A percentile compares a stretch with the other conserved stretches of the same genome.
Conservation (phyloP, 129 eudicot genomes). For the Ambrosia trifida region DNA sequence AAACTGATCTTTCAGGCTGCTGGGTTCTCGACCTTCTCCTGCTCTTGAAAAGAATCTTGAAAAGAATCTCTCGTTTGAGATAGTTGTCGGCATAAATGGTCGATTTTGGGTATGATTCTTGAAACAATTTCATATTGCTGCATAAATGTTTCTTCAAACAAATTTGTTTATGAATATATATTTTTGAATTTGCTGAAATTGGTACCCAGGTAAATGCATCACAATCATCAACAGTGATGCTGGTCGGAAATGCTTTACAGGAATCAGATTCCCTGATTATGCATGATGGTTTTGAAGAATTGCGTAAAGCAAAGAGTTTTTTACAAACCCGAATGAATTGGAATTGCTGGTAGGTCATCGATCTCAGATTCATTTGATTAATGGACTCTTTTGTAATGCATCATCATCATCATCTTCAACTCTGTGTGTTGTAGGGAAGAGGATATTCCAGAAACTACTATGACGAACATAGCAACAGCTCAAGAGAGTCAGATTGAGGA, state of each 20-base stretch:
- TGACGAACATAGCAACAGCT: too few species aligned
- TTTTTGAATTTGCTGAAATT: slow-evolving; percentile 11
- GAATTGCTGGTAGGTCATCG: too few species aligned
- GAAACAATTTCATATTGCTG: background rate
- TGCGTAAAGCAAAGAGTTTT: too few species aligned
- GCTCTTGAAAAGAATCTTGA: slow-evolving; percentile 88
- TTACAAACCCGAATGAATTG: too few species aligned
- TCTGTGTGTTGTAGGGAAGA: too few species aligned
- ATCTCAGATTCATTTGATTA: too few species aligned
- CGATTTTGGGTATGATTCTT: slow-evolving; percentile 74
- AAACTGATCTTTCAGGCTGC: slow-evolving; percentile 49
- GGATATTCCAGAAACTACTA: too few species aligned
- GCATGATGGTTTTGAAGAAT: too few species aligned
- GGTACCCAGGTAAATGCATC: slow-evolving; percentile 69
- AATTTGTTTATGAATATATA: background rate
- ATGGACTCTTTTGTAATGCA: too few species aligned
- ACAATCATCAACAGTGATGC: slow-evolving; percentile 63
- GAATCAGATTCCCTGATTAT: slow-evolving; percentile 78
- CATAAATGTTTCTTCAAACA: background rate
- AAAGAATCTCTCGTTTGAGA: slow-evolving; percentile 93
- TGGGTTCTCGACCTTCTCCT: slow-evolving; percentile 81
- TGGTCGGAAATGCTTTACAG: slow-evolving; percentile 76
- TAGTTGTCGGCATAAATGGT: slow-evolving; percentile 87
- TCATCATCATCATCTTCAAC: too few species aligned
- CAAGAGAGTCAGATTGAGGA: too few species aligned